These are phyloP conservation scores for Monilinia aucupariae DNA, from an alignment of 2,329 filamentous ascomycete species.

Conservation along the genomic window DNA sequence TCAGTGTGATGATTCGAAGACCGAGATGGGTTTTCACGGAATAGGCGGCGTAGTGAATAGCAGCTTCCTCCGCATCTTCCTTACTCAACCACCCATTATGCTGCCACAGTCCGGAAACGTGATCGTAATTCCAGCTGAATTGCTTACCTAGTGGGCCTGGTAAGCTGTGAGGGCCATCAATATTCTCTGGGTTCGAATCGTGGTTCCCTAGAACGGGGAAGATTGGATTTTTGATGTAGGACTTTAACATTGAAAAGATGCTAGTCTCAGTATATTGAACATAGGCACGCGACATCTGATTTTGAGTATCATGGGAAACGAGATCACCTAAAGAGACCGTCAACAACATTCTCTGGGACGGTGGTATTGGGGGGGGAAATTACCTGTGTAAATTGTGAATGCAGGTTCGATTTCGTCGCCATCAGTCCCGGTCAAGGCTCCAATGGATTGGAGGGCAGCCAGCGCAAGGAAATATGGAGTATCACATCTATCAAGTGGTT, in stretches of 20 bases:
- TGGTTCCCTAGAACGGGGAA: slow-evolving; percentile 54
- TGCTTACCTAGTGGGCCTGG: slow-evolving; percentile 49
- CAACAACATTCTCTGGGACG: neutral
- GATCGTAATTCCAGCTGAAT: slow-evolving; percentile 54
- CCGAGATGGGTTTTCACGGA: slow-evolving; percentile 49
- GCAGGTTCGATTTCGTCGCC: slow-evolving; percentile 40
- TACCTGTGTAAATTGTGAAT: slow-evolving; percentile 48
- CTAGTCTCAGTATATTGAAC: slow-evolving; percentile 49
- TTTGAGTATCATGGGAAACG: slow-evolving; percentile 49
- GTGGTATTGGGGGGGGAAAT: neutral
- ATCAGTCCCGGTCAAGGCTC: slow-evolving; percentile 50
- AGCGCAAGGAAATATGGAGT: slow-evolving; percentile 53
- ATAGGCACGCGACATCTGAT: slow-evolving; percentile 47
- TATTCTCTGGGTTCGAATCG: slow-evolving; percentile 49
- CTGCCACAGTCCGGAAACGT: slow-evolving; percentile 50
- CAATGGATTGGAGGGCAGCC: slow-evolving; percentile 51
- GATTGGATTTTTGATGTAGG: slow-evolving; percentile 50
- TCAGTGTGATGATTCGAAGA: slow-evolving; percentile 47
- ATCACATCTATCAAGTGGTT: slow-evolving; percentile 41
- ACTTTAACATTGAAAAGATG: slow-evolving; percentile 50
- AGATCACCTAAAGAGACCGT: slow-evolving; percentile 41
- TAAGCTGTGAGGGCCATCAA: slow-evolving; percentile 48
- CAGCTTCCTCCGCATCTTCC: slow-evolving; percentile 42
- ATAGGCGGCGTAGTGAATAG: slow-evolving; percentile 51
- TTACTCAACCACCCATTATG: slow-evolving; percentile 50